phyloP scores from a whole-genome alignment of 2,329 filamentous ascomycete species.

The Cryphonectria parasitica region DNA sequence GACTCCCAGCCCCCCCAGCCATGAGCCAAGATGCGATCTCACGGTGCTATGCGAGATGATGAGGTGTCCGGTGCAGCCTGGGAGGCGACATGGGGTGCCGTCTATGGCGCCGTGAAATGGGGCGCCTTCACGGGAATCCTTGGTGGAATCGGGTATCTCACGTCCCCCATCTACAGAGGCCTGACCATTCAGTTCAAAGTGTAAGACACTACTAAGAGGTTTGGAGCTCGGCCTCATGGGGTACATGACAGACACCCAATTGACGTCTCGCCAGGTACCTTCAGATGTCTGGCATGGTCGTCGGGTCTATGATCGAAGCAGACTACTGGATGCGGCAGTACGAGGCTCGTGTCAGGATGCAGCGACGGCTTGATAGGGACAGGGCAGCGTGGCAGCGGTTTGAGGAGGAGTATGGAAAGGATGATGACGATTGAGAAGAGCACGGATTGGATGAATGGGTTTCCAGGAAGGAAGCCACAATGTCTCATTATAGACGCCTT shows the following conservation, averaged over 20 bases:
- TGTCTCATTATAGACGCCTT: slow-evolving; percentile 23
- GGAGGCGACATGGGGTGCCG: slow-evolving; percentile 71
- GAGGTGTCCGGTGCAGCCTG: slow-evolving; percentile 73
- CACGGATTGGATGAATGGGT: not conserved
- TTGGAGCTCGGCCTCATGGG: not conserved
- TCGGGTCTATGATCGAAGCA: slow-evolving; percentile 77
- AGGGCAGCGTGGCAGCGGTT: slow-evolving; percentile 71
- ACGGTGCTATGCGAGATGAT: slow-evolving; percentile 63
- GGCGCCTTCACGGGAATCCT: slow-evolving; percentile 67
- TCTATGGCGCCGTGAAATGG: slow-evolving; percentile 72
- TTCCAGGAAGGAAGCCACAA: slow-evolving; percentile 8
- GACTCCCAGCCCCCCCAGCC: slow-evolving; percentile 5
- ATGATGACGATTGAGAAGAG: slow-evolving; percentile 41
- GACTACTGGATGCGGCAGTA: slow-evolving; percentile 70
- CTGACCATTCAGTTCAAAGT: slow-evolving; percentile 78
- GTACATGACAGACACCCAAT: not conserved
- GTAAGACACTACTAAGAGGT: slow-evolving; percentile 51
- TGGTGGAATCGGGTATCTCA: slow-evolving; percentile 63
- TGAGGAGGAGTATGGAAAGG: slow-evolving; percentile 61
- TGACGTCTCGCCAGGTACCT: slow-evolving; percentile 61
- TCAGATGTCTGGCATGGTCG: slow-evolving; percentile 85
- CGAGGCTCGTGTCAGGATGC: slow-evolving; percentile 66
- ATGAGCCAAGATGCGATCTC: slow-evolving; percentile 46
- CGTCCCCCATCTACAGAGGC: slow-evolving; percentile 73
- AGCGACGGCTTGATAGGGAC: slow-evolving; percentile 66